A percentile compares a stretch with the other conserved stretches of the same genome.
These are phyloP conservation scores for Apiotrichum sp. DNA, from an alignment of 1,284 basidiomycete genomes.

Conservation along the genomic window DNA sequence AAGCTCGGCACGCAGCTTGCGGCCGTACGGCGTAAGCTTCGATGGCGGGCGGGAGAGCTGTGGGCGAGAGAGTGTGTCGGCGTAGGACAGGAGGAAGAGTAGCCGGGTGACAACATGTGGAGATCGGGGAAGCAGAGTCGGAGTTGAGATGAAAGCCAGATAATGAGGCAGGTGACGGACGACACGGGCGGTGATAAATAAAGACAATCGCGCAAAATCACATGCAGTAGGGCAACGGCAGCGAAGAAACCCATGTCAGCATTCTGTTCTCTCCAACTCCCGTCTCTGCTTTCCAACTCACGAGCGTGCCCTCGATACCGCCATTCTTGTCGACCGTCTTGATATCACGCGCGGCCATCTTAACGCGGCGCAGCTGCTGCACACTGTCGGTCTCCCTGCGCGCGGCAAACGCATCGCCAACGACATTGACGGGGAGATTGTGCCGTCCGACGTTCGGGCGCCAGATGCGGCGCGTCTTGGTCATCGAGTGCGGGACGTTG, in stretches of 20 bases:
- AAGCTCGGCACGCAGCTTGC: slow-evolving; percentile 35
- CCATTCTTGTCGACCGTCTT: slow-evolving; percentile 43
- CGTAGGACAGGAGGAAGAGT: neutral
- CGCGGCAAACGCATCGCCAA: slow-evolving; percentile 14
- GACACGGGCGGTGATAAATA: too few species aligned
- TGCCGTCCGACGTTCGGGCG: slow-evolving; percentile 68
- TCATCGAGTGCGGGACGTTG: slow-evolving; percentile 82
- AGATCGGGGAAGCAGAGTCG: neutral
- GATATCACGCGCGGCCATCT: slow-evolving; percentile 35
- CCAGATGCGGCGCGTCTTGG: slow-evolving; percentile 87
- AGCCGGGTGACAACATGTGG: too few species aligned
- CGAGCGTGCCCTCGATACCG: slow-evolving; percentile 44
- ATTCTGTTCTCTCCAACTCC: neutral
- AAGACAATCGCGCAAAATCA: neutral
- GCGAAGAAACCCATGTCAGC: neutral
- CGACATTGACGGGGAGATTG: slow-evolving; percentile 30
- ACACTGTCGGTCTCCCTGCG: neutral
- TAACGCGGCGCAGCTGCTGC: slow-evolving; percentile 29
- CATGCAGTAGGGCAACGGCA: neutral
- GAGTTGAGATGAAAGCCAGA: too few species aligned
- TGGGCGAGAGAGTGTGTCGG: neutral
- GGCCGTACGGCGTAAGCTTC: slow-evolving; percentile 39
- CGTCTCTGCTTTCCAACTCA: slow-evolving; percentile 19
- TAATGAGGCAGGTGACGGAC: too few species aligned
- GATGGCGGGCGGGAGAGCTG: slow-evolving; percentile 39